Conservation (phyloP, 768 basidiomycete genomes). For the Mrakia hoshinonis region DNA sequence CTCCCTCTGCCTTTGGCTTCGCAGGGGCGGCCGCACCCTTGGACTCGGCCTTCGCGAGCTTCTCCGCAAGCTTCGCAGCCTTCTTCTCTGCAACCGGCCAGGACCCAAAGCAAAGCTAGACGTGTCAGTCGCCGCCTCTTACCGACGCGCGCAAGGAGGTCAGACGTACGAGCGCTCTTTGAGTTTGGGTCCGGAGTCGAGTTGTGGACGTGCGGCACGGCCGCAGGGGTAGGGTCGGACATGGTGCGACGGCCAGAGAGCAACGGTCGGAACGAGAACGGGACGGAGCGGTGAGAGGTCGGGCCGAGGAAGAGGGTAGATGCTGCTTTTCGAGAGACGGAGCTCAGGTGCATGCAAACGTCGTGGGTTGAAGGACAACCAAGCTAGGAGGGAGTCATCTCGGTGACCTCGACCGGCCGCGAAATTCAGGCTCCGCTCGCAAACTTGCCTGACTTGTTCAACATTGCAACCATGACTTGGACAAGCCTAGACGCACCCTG, state of each 20-base stretch:
- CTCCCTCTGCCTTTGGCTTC: slow-evolving; percentile 38
- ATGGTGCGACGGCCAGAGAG: neutral
- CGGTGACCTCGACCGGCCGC: too few species aligned
- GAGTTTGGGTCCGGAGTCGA: slow-evolving; percentile 8
- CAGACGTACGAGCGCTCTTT: slow-evolving; percentile 8
- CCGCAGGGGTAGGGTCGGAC: neutral
- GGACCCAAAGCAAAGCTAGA: too few species aligned
- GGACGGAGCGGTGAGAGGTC: too few species aligned
- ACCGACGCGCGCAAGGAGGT: neutral
- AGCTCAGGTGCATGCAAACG: too few species aligned
- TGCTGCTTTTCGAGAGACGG: too few species aligned
- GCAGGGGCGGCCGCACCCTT: slow-evolving; percentile 40
- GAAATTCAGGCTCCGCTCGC: too few species aligned
- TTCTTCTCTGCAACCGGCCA: slow-evolving; percentile 45
- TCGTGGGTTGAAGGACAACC: too few species aligned
- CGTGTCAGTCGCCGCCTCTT: neutral
- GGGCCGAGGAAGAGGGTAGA: too few species aligned
- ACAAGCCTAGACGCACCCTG: too few species aligned
- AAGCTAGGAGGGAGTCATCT: too few species aligned
- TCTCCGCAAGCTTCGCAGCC: slow-evolving; percentile 42
- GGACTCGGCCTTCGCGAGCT: slow-evolving; percentile 44
- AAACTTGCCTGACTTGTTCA: too few species aligned
- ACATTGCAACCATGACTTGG: too few species aligned
- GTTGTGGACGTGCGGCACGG: neutral
- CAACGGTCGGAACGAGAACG: neutral